A percentile compares a stretch with the other conserved stretches of the same genome.
Evolutionary conservation across 257 asterid genomes (phyloP).

Genomic region (Gynochthodes officinalis): DNA sequence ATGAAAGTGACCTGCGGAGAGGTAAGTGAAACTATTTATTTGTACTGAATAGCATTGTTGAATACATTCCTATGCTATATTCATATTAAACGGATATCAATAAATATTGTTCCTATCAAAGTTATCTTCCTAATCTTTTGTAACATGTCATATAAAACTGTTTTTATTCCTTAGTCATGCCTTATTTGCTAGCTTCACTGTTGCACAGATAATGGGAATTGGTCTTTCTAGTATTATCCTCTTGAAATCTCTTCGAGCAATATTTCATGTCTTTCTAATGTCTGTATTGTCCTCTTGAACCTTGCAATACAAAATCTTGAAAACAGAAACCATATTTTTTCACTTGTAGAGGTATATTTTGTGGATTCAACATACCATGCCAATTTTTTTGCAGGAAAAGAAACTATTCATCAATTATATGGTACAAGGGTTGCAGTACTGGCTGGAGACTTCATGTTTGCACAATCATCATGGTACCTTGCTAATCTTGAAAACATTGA

Average conservation of each 20-base stretch:
- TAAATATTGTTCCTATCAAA: not conserved
- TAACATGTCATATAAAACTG: not conserved
- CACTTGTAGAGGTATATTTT: not conserved
- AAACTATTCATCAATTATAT: slow-evolving; percentile 81
- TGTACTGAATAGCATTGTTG: not conserved
- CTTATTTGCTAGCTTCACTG: not conserved
- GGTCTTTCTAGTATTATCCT: not conserved
- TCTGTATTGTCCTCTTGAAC: not conserved
- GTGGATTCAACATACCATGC: not conserved
- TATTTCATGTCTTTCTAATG: not conserved
- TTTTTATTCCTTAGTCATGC: not conserved
- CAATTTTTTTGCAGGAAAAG: slow-evolving; percentile 54
- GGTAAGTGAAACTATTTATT: slow-evolving; percentile 40
- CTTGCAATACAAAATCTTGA: not conserved
- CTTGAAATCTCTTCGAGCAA: not conserved
- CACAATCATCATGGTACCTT: slow-evolving; percentile 96
- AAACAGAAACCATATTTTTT: not conserved
- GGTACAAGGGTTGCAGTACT: slow-evolving; percentile 92
- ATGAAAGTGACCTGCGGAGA: slow-evolving; percentile 92
- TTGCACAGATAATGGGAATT: not conserved
- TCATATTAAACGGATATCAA: not conserved
- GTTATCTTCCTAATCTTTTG: not conserved
- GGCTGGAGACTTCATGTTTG: slow-evolving; percentile 98
- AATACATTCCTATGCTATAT: not conserved
- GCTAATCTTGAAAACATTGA: slow-evolving; percentile 96